A percentile compares a stretch with the other conserved stretches of the same genome.
Evolutionary conservation across 1,284 basidiomycete genomes (phyloP).

Genomic region (Ceratobasidium sp.): DNA sequence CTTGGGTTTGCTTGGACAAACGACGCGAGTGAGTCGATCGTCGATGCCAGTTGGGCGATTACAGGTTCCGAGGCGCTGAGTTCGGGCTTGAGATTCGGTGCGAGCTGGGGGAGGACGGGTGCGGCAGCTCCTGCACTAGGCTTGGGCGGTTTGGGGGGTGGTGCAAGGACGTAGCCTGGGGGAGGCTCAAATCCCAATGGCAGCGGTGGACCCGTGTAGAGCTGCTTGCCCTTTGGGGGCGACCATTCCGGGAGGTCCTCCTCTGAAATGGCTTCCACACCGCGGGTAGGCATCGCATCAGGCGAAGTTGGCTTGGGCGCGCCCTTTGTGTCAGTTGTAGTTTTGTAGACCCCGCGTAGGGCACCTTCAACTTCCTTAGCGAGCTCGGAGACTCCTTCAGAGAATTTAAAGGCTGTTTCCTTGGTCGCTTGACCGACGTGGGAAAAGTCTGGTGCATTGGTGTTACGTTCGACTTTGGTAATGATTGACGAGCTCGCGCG

Average conservation of each 20-base stretch:
- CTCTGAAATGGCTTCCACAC: constrained; percentile 37
- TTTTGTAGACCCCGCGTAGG: constrained; percentile 38
- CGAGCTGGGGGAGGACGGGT: constrained; percentile 76
- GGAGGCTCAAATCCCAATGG: constrained; percentile 93
- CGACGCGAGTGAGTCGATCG: constrained; percentile 91
- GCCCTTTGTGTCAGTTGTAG: constrained; percentile 3
- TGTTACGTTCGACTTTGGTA: constrained; percentile 50
- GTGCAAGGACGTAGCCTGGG: constrained; percentile 78
- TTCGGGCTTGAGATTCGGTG: constrained; percentile 77
- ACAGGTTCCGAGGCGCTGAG: constrained; percentile 83
- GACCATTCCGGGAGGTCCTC: constrained; percentile 36
- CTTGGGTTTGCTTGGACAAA: constrained; percentile 82
- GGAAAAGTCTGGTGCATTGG: constrained; percentile 44
- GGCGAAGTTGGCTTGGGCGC: constrained; percentile 47
- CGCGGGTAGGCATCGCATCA: constrained; percentile 39
- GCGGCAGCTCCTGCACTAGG: constrained; percentile 50
- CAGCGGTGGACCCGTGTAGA: constrained; percentile 74
- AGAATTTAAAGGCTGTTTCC: constrained; percentile 45
- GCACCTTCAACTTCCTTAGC: constrained; percentile 43
- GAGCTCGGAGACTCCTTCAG: constrained; percentile 41
- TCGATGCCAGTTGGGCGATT: constrained; percentile 89
- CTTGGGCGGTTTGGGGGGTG: constrained; percentile 55
- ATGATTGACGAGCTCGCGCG: constrained; percentile 49
- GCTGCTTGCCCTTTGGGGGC: constrained; percentile 56
- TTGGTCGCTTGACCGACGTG: constrained; percentile 46